phyloP scores from a whole-genome alignment of 2,329 filamentous ascomycete species.

The Westerdykella sp. region DNA sequence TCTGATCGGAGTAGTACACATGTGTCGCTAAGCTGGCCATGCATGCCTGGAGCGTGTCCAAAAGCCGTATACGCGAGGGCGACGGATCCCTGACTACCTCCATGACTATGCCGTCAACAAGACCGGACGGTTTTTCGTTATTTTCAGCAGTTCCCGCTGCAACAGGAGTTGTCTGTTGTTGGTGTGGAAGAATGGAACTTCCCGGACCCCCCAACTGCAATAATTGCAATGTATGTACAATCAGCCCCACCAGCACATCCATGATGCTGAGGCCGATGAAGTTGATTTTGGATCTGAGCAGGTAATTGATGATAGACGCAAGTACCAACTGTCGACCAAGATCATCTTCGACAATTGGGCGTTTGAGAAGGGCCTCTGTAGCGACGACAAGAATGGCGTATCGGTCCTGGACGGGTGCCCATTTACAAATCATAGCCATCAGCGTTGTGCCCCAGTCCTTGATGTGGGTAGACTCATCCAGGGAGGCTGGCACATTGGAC shows the following conservation, averaged over 20 bases:
- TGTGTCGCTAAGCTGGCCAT: slow-evolving; percentile 91
- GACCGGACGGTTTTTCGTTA: slow-evolving; percentile 14
- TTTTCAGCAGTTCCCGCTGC: slow-evolving; percentile 16
- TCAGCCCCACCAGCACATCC: slow-evolving; percentile 80
- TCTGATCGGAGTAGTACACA: slow-evolving; percentile 94
- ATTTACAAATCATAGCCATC: slow-evolving; percentile 71
- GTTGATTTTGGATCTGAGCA: slow-evolving; percentile 83
- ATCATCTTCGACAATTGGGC: slow-evolving; percentile 62
- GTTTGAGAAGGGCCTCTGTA: slow-evolving; percentile 67
- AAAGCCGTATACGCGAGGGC: slow-evolving; percentile 53
- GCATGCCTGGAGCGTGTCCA: slow-evolving; percentile 68
- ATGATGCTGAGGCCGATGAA: slow-evolving; percentile 94
- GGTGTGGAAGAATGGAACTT: slow-evolving; percentile 34
- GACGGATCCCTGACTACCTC: slow-evolving; percentile 47
- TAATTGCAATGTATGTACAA: slow-evolving; percentile 74
- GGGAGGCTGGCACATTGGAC: slow-evolving; percentile 23
- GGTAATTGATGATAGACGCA: slow-evolving; percentile 69
- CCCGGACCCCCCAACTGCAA: slow-evolving; percentile 57
- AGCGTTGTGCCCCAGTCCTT: slow-evolving; percentile 73
- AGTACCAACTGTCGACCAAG: slow-evolving; percentile 69
- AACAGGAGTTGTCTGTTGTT: slow-evolving; percentile 31
- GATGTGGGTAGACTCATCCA: slow-evolving; percentile 39
- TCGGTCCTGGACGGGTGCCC: slow-evolving; percentile 90
- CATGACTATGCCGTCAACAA: slow-evolving; percentile 25
- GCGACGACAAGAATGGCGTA: slow-evolving; percentile 82